Percentiles rank a stretch among this genome's conserved stretches.
These are phyloP conservation scores for Favolaschia claudopus DNA, from an alignment of 768 basidiomycete species.

Conservation along the genomic window DNA sequence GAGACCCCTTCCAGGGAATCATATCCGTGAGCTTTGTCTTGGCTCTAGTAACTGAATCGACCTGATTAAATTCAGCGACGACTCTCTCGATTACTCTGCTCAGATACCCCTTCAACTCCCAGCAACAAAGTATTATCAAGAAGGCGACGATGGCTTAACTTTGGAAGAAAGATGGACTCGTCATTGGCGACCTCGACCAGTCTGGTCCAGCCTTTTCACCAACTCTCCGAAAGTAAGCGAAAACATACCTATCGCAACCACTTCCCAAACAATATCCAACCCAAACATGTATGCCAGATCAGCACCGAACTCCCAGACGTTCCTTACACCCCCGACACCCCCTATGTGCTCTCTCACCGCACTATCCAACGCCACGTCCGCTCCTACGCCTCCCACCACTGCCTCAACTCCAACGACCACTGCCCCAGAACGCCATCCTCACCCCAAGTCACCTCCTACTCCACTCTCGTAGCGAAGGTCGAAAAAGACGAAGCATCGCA, in stretches of 20 bases:
- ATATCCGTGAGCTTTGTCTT: conserved; percentile 16
- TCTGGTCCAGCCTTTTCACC: conserved; percentile 10
- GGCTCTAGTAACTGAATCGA: not conserved
- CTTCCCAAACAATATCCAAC: not conserved
- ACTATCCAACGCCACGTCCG: conserved; percentile 15
- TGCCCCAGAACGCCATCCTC: not conserved
- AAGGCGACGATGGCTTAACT: conserved; percentile 12
- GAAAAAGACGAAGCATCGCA: conserved; percentile 7
- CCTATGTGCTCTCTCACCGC: conserved; percentile 11
- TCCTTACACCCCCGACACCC: conserved; percentile 3
- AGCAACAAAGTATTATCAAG: conserved; percentile 1
- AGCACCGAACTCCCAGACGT: conserved; percentile 21
- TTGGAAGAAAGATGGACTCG: conserved; percentile 9
- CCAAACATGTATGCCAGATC: not conserved
- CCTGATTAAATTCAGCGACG: conserved; percentile 2
- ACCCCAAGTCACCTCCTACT: conserved; percentile 9
- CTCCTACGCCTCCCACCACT: conserved; percentile 18
- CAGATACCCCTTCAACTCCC: conserved; percentile 8
- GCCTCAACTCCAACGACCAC: conserved; percentile 15
- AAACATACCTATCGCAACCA: too few species aligned
- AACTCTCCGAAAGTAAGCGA: conserved; percentile 17
- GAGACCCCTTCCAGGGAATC: conserved; percentile 26
- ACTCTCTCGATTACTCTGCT: not conserved
- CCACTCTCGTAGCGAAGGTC: conserved; percentile 15
- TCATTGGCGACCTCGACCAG: conserved; percentile 16